These are phyloP conservation scores for Rubus idaeus DNA, from an alignment of 306 rosid genomes.

Conservation along the genomic window DNA sequence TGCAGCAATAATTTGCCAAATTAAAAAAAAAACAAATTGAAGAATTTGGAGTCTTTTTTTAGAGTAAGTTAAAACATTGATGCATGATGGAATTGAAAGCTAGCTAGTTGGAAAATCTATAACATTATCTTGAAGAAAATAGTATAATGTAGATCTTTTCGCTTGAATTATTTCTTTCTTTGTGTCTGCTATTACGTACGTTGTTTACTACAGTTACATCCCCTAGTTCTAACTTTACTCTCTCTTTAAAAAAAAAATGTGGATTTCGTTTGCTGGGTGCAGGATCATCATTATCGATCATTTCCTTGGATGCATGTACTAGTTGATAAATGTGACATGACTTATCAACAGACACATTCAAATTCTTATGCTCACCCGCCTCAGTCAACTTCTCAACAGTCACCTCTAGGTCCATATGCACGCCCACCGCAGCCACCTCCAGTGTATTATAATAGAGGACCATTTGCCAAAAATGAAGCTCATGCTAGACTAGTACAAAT, in stretches of 20 bases:
- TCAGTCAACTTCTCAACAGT: slow-evolving; percentile 59
- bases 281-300: slow-evolving; percentile 57
- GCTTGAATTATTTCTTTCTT: background rate
- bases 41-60: background rate
- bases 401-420: slow-evolving; percentile 43
- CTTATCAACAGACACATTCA: slow-evolving; percentile 25
- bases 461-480: slow-evolving; percentile 70
- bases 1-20: background rate
- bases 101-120: no score
- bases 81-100: background rate
- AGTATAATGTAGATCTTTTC: background rate
- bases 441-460: slow-evolving; percentile 64
- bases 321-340: slow-evolving; percentile 47
- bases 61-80: background rate
- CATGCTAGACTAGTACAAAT: slow-evolving; percentile 74
- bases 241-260: slow-evolving; percentile 5
- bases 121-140: background rate
- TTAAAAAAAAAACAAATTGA: background rate
- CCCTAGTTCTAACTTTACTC: background rate
- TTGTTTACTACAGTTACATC: background rate
- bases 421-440: slow-evolving; percentile 67
- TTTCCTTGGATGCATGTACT: slow-evolving; percentile 65
- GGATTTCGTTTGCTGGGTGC: slow-evolving; percentile 25
- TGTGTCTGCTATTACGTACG: background rate
- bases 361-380: slow-evolving; percentile 46